A percentile compares a stretch with the other conserved stretches of the same genome.
These are phyloP conservation scores for Pseudotulostoma volvatum DNA, from an alignment of 495 filamentous ascomycete genomes.

Conservation along the genomic window DNA sequence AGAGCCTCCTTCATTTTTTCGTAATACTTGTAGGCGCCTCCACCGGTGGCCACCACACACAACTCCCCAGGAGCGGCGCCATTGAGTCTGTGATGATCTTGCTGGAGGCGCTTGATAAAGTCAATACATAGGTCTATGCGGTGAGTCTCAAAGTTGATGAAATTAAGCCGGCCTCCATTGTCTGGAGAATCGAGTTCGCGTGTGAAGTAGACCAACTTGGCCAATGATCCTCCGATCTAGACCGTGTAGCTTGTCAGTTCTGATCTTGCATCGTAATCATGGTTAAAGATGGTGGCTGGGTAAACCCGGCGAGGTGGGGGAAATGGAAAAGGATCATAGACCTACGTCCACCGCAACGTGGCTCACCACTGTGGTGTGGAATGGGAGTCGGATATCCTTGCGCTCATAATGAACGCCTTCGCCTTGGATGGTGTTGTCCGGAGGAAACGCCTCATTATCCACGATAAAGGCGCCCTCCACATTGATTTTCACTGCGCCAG, in stretches of 20 bases:
- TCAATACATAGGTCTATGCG: constrained; percentile 79
- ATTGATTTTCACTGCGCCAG: constrained; percentile 80
- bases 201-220: constrained; percentile 94
- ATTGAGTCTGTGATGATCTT: constrained; percentile 59
- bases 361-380: constrained; percentile 83
- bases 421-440: constrained; percentile 28
- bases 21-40: constrained; percentile 90
- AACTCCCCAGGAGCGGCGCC: constrained; percentile 46
- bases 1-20: constrained; percentile 69
- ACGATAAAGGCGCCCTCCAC: constrained; percentile 93
- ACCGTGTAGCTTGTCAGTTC: neutral
- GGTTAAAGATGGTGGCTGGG: neutral
- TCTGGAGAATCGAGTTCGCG: constrained; percentile 64
- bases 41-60: constrained; percentile 86
- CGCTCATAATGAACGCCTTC: constrained; percentile 60
- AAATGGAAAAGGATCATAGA: constrained; percentile 6
- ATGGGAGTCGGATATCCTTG: constrained; percentile 85
- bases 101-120: constrained; percentile 68
- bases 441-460: constrained; percentile 49
- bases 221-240: constrained; percentile 87
- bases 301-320: constrained; percentile 4
- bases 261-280: neutral
- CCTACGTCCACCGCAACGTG: constrained; percentile 93
- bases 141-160: constrained; percentile 89
- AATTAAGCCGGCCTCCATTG: constrained; percentile 80